Evolutionary conservation across 768 basidiomycete genomes (phyloP), one percentile per base, ranked within the genome.

Genomic region (Phaeotremella fagi): DNA sequence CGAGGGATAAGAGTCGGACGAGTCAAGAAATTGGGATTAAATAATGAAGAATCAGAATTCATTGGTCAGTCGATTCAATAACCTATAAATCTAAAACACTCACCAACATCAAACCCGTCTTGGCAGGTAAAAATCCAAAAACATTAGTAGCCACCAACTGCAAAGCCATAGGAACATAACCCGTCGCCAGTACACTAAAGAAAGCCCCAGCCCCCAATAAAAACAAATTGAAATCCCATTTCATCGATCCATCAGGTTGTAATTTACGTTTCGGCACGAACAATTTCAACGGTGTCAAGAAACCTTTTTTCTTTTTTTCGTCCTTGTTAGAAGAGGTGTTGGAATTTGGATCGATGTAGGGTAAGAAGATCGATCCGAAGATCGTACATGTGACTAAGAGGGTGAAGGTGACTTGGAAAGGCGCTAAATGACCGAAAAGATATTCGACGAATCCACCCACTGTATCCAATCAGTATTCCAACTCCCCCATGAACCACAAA

Each of bases 141-240:
- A 52, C 61, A 38, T 72, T 69, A 1, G 71, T 73, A 1, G 61
- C 64, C 12, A 63, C 50, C 9, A 75, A 46, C 50, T 73, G 74
- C 9, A 72, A 52, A 15, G 62, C 63, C 33, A 73, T 50, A 11
- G 63, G 62, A 1, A 73, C 66, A 38, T 66, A 73, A 11, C 59
- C 61, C 1, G 68, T 66, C 2, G 74, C 74, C 1, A 75, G 55
- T 1, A 72, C 68, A 15, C 60, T 57, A 45, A 65, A 44, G 55
- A 70, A 74, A 4, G 54, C 48, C 12, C 73, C 73, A 1, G 61
- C 2, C 5, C 61, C 70, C 2, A 75, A 57, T 12, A 74, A 37
- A 18, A 53, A 50, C n/a, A 66, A 37, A 33, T 61, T 70, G 50
- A 54, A 56, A 46, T 64, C 61, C 24, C 53, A 49, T 27, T 33